phyloP scores from a whole-genome alignment of 2,329 filamentous ascomycete species.

The Hypoxylon rubiginosum region DNA sequence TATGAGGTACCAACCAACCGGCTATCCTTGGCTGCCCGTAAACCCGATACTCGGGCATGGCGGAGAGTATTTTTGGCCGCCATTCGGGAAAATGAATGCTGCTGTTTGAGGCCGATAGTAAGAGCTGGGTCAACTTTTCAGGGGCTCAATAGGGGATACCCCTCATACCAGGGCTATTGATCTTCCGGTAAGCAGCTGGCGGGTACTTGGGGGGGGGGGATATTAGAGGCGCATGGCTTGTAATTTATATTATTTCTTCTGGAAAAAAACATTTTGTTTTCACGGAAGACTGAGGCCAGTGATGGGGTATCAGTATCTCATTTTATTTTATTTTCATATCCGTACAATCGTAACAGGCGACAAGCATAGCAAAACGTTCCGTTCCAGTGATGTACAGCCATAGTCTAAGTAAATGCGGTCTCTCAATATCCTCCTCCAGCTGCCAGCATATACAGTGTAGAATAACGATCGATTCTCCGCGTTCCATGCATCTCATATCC shows the following conservation, averaged over 20 bases:
- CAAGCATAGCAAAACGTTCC: neutral
- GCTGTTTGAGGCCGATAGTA: no score
- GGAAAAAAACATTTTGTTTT: no score
- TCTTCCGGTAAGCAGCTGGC: no score
- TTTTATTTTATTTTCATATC: neutral
- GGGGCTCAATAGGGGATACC: neutral
- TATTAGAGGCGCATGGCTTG: no score
- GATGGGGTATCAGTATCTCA: neutral
- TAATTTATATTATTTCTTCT: no score
- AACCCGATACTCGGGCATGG: no score
- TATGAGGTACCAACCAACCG: no score
- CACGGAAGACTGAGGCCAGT: neutral
- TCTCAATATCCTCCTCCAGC: neutral
- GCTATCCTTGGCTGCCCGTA: no score
- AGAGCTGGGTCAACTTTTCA: neutral
- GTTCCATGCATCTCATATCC: slow-evolving; percentile 3
- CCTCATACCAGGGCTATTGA: no score
- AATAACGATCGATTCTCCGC: slow-evolving; percentile 9
- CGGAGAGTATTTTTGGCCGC: no score
- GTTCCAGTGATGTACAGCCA: slow-evolving; percentile 11
- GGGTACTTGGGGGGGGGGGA: no score
- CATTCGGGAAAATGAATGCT: no score
- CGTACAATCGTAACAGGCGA: neutral
- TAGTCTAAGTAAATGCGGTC: slow-evolving; percentile 18
- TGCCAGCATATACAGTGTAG: slow-evolving; percentile 3